phyloP scores from a whole-genome alignment of 768 basidiomycete species.

The Boletus tylopilopsis region DNA sequence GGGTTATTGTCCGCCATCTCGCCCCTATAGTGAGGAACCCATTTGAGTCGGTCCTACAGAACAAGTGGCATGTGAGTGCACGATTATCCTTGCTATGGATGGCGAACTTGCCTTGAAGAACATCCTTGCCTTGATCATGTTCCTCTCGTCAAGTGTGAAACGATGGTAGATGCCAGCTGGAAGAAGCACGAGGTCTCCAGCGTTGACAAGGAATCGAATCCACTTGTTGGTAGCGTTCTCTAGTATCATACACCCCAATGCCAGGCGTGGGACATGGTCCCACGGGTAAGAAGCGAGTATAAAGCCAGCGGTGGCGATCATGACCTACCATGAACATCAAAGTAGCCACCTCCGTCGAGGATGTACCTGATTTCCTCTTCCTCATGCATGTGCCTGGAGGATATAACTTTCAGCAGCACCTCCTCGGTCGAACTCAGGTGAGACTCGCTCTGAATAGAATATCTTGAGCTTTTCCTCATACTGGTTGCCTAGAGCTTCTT shows the following conservation, averaged over 20 bases:
- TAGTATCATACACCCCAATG: constrained; percentile 20
- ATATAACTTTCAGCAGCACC: not conserved
- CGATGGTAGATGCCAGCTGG: constrained; percentile 92
- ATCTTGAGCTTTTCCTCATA: constrained; percentile 79
- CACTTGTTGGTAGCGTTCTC: constrained; percentile 66
- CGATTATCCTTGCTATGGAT: not conserved
- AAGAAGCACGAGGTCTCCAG: constrained; percentile 81
- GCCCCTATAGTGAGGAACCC: constrained; percentile 73
- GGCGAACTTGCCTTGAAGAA: constrained; percentile 67
- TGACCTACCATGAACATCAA: constrained; percentile 78
- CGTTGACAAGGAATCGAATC: constrained; percentile 75
- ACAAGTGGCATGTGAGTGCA: not conserved
- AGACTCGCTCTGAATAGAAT: constrained; percentile 72
- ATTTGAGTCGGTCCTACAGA: constrained; percentile 83
- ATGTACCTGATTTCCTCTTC: constrained; percentile 93
- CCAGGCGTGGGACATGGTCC: too few relatives aligned
- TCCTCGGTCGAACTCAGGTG: not conserved
- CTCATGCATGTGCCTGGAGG: constrained; percentile 78
- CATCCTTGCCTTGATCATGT: constrained; percentile 70
- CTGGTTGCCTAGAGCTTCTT: constrained; percentile 69
- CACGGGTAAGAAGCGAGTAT: not conserved
- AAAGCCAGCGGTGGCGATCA: too few relatives aligned
- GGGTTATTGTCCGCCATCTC: constrained; percentile 60
- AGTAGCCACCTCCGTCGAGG: constrained; percentile 79
- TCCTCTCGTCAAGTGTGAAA: constrained; percentile 77